Conservation (phyloP, 2,329 filamentous ascomycete genomes). For the Arthroderma sp. region DNA sequence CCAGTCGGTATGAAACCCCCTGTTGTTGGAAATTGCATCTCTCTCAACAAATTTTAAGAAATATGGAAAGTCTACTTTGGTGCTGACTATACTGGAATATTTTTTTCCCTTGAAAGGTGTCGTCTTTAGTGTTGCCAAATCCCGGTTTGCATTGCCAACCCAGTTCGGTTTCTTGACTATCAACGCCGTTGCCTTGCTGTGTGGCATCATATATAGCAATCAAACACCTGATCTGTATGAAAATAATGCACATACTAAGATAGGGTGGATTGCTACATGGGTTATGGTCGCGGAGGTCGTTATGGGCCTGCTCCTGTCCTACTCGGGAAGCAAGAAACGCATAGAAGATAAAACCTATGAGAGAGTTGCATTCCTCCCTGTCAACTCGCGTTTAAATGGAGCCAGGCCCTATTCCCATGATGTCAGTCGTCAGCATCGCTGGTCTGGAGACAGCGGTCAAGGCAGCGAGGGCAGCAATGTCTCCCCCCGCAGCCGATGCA, state of each 20-base stretch:
- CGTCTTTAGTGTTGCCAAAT: conserved; percentile 73
- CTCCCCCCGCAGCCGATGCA: conserved; percentile 51
- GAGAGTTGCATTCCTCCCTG: conserved; percentile 49
- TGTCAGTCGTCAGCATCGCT: conserved; percentile 38
- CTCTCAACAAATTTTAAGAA: background rate
- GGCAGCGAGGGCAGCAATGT: conserved; percentile 59
- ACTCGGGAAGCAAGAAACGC: conserved; percentile 39
- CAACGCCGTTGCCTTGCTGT: conserved; percentile 53
- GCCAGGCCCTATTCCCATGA: conserved; percentile 28
- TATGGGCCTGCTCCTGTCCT: conserved; percentile 53
- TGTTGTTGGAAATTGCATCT: conserved; percentile 9
- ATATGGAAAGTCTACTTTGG: background rate
- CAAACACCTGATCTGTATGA: conserved; percentile 76
- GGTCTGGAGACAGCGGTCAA: conserved; percentile 61
- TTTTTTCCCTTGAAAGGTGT: conserved; percentile 46
- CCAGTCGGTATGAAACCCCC: conserved; percentile 50
- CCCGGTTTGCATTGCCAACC: conserved; percentile 55
- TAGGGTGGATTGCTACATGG: conserved; percentile 74
- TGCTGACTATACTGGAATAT: conserved; percentile 8
- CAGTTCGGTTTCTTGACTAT: conserved; percentile 57
- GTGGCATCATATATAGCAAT: conserved; percentile 62
- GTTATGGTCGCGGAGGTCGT: conserved; percentile 58
- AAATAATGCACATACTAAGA: conserved; percentile 75
- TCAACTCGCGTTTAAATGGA: conserved; percentile 43
- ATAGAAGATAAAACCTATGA: conserved; percentile 31